phyloP scores from a whole-genome alignment of 805 yeast species.

The Candida parachauliodes region DNA sequence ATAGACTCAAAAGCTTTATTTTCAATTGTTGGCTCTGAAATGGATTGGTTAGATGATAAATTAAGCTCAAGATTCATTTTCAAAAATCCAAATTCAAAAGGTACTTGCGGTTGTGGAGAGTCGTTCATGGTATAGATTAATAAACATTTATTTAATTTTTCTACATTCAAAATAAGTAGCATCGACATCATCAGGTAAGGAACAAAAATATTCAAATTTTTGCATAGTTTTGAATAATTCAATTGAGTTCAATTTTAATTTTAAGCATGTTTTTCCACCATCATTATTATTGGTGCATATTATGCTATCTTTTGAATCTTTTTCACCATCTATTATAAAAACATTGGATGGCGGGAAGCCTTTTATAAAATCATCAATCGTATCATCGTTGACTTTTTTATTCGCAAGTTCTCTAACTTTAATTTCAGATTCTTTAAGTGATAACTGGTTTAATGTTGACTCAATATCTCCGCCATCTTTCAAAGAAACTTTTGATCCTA shows the following conservation, averaged over 20 bases:
- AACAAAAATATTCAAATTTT: conserved; percentile 46
- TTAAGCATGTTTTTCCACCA: conserved; percentile 48
- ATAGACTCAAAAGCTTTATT: conserved; percentile 95
- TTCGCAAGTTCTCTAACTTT: conserved; percentile 16
- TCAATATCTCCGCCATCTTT: conserved; percentile 5
- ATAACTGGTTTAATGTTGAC: background rate
- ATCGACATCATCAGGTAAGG: conserved; percentile 44
- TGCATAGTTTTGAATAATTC: conserved; percentile 49
- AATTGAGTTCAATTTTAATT: conserved; percentile 36
- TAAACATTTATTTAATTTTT: conserved; percentile 21
- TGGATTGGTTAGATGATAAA: conserved; percentile 98
- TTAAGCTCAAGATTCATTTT: conserved; percentile 85
- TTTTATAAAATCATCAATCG: conserved; percentile 29
- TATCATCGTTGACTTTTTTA: conserved; percentile 13
- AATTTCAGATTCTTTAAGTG: background rate
- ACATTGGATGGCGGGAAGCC: conserved; percentile 26
- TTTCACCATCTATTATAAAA: conserved; percentile 42
- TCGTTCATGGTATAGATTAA: conserved; percentile 83
- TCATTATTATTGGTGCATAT: conserved; percentile 41
- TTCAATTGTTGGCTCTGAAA: conserved; percentile 92
- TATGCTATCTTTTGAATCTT: conserved; percentile 33
- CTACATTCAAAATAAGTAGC: conserved; percentile 53
- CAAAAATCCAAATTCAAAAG: conserved; percentile 94
- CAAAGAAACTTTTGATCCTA: conserved; percentile 11
- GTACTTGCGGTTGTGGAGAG: conserved; percentile 98